Evolutionary conservation across 148 eudicot species (phyloP).

Genomic region (Spergularia marina): DNA sequence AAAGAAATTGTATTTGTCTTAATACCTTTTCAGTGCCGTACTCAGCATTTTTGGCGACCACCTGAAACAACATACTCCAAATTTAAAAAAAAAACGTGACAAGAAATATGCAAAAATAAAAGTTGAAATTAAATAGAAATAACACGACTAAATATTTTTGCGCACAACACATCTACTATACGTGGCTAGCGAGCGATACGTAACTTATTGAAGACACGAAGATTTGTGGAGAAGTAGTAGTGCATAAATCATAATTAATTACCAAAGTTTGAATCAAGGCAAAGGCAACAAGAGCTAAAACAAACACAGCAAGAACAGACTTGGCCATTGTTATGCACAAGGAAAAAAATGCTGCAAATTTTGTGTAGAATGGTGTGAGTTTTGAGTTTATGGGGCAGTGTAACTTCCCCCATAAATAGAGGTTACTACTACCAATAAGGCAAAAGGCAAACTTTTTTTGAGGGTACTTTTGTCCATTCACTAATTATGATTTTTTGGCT

Average conservation of each 20-base stretch:
- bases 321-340: neutral
- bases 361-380: neutral
- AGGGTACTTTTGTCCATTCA: neutral
- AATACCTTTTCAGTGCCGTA: neutral
- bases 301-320: neutral
- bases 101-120: neutral
- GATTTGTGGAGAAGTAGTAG: neutral
- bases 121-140: too few relatives aligned
- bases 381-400: neutral
- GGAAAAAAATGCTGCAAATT: neutral
- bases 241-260: neutral
- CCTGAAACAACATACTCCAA: neutral
- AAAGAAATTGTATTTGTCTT: too few relatives aligned
- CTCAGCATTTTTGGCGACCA: neutral
- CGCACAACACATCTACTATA: too few relatives aligned
- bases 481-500: too few relatives aligned
- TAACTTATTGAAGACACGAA: neutral
- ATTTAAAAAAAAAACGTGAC: neutral
- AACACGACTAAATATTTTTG: too few relatives aligned
- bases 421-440: neutral
- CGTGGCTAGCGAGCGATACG: too few relatives aligned
- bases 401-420: slow-evolving; percentile 2
- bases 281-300: neutral
- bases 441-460: neutral
- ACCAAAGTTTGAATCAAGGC: slow-evolving; percentile 11